phyloP scores from a whole-genome alignment of 345 rosid species.

The Geranium rotundifolium region DNA sequence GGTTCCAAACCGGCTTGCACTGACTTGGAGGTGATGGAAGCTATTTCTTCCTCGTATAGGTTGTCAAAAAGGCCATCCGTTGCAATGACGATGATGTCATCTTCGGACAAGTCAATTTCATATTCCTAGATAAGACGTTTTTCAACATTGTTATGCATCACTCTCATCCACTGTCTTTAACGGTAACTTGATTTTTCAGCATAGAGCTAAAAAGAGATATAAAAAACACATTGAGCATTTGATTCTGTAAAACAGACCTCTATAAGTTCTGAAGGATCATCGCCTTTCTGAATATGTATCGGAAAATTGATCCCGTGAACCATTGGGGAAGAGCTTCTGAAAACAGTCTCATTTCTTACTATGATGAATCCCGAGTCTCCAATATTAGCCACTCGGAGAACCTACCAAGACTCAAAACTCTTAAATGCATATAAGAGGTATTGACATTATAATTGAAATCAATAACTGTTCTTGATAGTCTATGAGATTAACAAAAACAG shows the following conservation, averaged over 20 bases:
- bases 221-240: no score
- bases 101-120: constrained; percentile 40
- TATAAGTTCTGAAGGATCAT: constrained; percentile 30
- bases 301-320: constrained; percentile 61
- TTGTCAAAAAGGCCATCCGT: constrained; percentile 78
- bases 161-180: neutral
- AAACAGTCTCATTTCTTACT: constrained; percentile 39
- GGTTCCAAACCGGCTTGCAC: constrained; percentile 35
- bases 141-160: neutral
- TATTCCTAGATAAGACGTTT: constrained; percentile 26
- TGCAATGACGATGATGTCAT: constrained; percentile 44
- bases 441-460: neutral
- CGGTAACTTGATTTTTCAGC: no score
- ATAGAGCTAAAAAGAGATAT: no score
- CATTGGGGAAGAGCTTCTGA: constrained; percentile 50
- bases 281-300: constrained; percentile 36
- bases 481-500: no score
- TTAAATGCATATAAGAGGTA: neutral
- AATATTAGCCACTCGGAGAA: constrained; percentile 51
- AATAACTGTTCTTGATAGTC: no score
- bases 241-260: constrained; percentile 30
- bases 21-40: constrained; percentile 30
- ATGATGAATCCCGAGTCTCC: constrained; percentile 73
- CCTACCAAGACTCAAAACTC: constrained; percentile 26
- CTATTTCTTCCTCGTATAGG: constrained; percentile 55